Evolutionary conservation across 495 filamentous ascomycete genomes (phyloP), one percentile per base, ranked within the genome.

Genomic region (Penicillium lagena): DNA sequence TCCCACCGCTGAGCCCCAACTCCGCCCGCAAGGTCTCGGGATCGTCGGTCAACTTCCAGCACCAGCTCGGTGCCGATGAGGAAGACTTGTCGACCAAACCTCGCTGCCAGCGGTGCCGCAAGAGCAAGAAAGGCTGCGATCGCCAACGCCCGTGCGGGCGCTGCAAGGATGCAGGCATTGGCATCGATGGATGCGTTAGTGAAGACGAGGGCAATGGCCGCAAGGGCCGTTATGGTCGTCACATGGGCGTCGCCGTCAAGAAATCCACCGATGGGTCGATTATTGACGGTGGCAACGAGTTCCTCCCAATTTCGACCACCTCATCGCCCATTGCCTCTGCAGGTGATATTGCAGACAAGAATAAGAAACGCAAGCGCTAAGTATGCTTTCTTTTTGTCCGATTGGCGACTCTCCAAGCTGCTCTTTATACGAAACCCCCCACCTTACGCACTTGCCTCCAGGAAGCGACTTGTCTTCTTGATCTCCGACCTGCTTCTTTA

Each of bases 91-190:
- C 88, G 1, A 88, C 85, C 32, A 96, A 96, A 67, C 93, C 93
- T 28, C 90, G 93, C 51, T 98, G 93, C 75, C 93, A 97, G 61
- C 87, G 93, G 37, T 98, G 93, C 73, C 84, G 93, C 49, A 97
- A 97, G 79, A 96, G 90, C 63, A 98, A 98, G 77, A 98, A 98
- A 68, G 93, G 93, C 7, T 98, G 93, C 60, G 94, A 98, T 72
- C 83, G 93, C 42, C 90, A 96, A 58, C 82, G 93, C 34, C 93
- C 93, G 9, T 98, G 93, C 58, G 86, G 87, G 32, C 79, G 93
- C 47, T 98, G 93, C 80, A 87, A 88, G 60, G 93, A 98, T 68
- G 93, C 94, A 22, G 93, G 93, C 11, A 85, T 98, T 55, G 83
- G 86, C 39, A 78, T 89, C 42, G 90, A 97, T 34, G 85, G 87